Conservation (phyloP, 352 stramenopile species). For the Globisporangium nagaii region DNA sequence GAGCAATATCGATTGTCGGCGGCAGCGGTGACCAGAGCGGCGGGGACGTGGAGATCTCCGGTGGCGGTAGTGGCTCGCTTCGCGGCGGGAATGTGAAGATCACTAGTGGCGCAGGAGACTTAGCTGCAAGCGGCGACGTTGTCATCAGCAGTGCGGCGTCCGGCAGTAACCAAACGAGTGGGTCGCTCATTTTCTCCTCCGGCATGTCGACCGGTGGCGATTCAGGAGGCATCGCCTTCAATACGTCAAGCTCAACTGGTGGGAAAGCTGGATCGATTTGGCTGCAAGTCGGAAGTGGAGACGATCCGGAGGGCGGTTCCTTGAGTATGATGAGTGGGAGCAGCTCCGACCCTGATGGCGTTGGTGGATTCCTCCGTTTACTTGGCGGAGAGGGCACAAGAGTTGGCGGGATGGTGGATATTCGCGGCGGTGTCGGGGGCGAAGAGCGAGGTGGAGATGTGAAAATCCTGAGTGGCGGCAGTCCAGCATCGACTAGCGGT, state of each 20-base stretch:
- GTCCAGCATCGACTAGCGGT: conserved; percentile 10
- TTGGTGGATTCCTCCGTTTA: conserved; percentile 4
- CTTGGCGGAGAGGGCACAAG: conserved; percentile 5
- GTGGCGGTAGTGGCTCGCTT: conserved; percentile 5
- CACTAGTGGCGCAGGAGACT: background rate
- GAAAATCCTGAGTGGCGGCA: conserved; percentile 12
- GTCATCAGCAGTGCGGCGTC: conserved; percentile 1
- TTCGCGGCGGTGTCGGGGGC: background rate
- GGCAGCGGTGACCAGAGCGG: conserved; percentile 11
- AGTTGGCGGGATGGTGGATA: conserved; percentile 7
- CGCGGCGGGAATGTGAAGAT: conserved; percentile 6
- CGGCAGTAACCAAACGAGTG: background rate
- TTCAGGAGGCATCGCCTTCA: conserved; percentile 2
- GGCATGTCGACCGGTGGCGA: conserved; percentile 1
- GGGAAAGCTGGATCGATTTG: conserved; percentile 6
- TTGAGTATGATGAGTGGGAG: background rate
- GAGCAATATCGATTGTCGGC: conserved; percentile 16
- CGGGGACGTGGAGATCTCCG: conserved; percentile 18
- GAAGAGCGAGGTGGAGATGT: conserved; percentile 7
- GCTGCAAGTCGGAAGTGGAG: conserved; percentile 1
- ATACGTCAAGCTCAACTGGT: background rate
- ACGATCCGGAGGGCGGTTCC: background rate
- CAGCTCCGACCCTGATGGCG: background rate
- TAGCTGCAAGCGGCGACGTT: conserved; percentile 2
- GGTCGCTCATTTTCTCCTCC: background rate